A percentile compares a stretch with the other conserved stretches of the same genome.
Conservation (phyloP, 192 early-diverging fungal species). For the Mortierella antarctica region DNA sequence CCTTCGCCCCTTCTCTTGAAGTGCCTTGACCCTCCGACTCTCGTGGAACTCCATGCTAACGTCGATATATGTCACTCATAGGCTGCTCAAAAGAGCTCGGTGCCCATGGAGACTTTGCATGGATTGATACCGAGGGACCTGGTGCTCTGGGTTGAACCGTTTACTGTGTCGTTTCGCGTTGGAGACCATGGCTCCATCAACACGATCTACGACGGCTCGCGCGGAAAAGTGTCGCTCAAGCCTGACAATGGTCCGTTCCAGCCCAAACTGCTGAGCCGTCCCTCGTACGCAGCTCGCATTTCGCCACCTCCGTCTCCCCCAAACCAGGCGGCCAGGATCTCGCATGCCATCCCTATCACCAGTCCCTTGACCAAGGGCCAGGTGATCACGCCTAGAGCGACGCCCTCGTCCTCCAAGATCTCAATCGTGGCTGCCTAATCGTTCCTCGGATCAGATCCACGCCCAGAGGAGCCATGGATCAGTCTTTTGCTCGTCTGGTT, state of each 20-base stretch:
- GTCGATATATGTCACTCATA: background rate
- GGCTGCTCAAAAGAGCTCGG: slow-evolving; percentile 24
- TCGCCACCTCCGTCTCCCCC: slow-evolving; percentile 18
- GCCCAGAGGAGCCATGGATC: background rate
- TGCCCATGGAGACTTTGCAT: slow-evolving; percentile 27
- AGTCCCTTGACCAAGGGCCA: slow-evolving; percentile 36
- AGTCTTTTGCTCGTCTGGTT: no score
- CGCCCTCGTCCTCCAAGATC: slow-evolving; percentile 24
- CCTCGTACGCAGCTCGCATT: slow-evolving; percentile 10
- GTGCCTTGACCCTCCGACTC: background rate
- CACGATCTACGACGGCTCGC: slow-evolving; percentile 68
- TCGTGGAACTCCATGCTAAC: background rate
- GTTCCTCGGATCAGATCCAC: background rate
- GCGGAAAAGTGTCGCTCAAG: slow-evolving; percentile 49
- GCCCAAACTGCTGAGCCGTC: slow-evolving; percentile 6
- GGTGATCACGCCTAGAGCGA: slow-evolving; percentile 38
- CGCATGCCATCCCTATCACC: slow-evolving; percentile 35
- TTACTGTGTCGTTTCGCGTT: slow-evolving; percentile 72
- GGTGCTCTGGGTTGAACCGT: slow-evolving; percentile 78
- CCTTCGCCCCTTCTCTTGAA: no score
- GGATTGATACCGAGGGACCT: slow-evolving; percentile 68
- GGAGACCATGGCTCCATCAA: slow-evolving; percentile 73
- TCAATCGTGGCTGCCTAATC: slow-evolving; percentile 12
- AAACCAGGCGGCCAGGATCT: slow-evolving; percentile 20
- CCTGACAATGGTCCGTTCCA: slow-evolving; percentile 5